phyloP scores from a whole-genome alignment of 2,329 filamentous ascomycete genomes.

The Sclerotinia sclerotiorum region DNA sequence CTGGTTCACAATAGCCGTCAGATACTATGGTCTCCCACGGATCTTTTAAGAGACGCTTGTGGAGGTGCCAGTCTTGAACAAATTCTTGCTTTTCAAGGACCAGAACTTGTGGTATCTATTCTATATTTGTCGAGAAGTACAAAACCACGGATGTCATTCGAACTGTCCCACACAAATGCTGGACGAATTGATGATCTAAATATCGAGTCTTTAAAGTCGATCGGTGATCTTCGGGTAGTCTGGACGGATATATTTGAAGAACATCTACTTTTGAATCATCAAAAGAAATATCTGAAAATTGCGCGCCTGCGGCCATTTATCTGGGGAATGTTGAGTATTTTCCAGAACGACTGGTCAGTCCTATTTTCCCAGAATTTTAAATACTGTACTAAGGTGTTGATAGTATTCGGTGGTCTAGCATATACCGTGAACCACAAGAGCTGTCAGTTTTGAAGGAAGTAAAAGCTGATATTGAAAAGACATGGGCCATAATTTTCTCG shows the following conservation, averaged over 20 bases:
- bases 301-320: slow-evolving; percentile 3
- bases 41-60: neutral
- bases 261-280: neutral
- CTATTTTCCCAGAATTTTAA: neutral
- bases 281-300: neutral
- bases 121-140: neutral
- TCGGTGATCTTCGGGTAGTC: neutral
- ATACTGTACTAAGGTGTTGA: neutral
- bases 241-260: slow-evolving; percentile 11
- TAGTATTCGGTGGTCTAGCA: neutral
- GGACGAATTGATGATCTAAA: slow-evolving; percentile 9
- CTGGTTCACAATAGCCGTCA: neutral
- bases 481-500: neutral
- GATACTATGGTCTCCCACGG: neutral
- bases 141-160: neutral
- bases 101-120: neutral
- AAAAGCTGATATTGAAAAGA: slow-evolving; percentile 10
- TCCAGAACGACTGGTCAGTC: neutral
- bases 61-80: neutral
- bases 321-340: neutral
- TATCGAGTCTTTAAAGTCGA: neutral
- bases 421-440: neutral
- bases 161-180: neutral
- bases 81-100: slow-evolving; percentile 6
- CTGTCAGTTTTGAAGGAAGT: slow-evolving; percentile 1